Percentiles rank a stretch among this genome's conserved stretches.
These are phyloP conservation scores for Macrophomina phaseolina DNA, from an alignment of 2,329 filamentous ascomycete species.

Conservation along the genomic window DNA sequence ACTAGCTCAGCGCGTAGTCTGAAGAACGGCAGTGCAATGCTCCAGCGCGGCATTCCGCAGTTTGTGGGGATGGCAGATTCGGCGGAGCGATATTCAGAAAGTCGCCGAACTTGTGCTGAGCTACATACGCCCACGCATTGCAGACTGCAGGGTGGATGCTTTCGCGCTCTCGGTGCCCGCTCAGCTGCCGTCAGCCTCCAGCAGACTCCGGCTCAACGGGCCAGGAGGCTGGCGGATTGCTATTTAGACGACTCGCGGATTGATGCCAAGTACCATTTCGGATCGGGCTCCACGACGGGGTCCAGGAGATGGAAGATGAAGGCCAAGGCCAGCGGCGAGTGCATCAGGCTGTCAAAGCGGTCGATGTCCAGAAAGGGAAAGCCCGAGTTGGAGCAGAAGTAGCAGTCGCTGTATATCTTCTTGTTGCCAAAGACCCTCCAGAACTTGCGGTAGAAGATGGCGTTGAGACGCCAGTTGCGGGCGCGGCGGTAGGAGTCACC, in stretches of 20 bases:
- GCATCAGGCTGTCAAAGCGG: conserved; percentile 26
- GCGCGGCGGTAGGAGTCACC: conserved; percentile 23
- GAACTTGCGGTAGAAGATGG: conserved; percentile 28
- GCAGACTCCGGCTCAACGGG: neutral
- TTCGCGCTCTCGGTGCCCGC: too few relatives aligned
- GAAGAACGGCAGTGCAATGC: too few relatives aligned
- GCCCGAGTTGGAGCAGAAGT: conserved; percentile 21
- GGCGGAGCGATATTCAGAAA: too few relatives aligned
- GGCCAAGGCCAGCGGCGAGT: conserved; percentile 20
- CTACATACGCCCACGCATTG: too few relatives aligned
- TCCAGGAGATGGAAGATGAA: conserved; percentile 24
- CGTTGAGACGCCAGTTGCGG: conserved; percentile 25
- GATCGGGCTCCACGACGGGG: conserved; percentile 22
- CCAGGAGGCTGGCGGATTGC: neutral
- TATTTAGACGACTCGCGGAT: conserved; percentile 15
- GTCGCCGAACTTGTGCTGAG: too few relatives aligned
- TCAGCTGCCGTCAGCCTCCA: neutral
- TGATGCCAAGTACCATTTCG: conserved; percentile 23
- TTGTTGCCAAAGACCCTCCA: conserved; percentile 25
- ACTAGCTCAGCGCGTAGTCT: too few relatives aligned
- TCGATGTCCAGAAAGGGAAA: conserved; percentile 26
- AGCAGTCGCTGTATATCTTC: conserved; percentile 27
- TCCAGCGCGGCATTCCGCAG: too few relatives aligned
- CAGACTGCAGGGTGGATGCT: too few relatives aligned
- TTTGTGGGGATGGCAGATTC: too few relatives aligned